Conservation (phyloP, 2,329 filamentous ascomycete genomes). For the Microdochium bolleyi region DNA sequence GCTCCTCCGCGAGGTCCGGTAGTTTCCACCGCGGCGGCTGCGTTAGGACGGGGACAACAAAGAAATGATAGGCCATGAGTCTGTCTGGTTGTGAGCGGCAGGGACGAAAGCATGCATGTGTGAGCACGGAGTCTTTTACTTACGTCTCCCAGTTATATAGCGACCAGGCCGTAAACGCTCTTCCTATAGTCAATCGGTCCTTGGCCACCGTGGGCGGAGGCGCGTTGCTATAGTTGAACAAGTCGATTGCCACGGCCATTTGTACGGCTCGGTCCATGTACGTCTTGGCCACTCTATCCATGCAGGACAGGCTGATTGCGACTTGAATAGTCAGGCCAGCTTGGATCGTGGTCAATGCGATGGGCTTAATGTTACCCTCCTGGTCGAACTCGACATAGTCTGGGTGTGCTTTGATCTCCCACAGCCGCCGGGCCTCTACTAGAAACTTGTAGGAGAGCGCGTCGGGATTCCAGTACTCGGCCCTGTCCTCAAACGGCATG, state of each 20-base stretch:
- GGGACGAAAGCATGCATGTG: background rate
- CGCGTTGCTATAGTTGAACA: conserved; percentile 16
- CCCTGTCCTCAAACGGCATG: conserved; percentile 14
- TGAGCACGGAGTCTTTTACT: background rate
- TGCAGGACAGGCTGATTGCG: conserved; percentile 20
- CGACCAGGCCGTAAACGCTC: conserved; percentile 23
- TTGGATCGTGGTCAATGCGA: conserved; percentile 23
- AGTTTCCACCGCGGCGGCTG: conserved; percentile 19
- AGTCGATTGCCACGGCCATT: conserved; percentile 20
- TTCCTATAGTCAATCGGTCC: conserved; percentile 3
- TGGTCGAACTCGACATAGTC: background rate
- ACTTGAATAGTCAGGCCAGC: conserved; percentile 21
- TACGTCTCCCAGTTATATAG: conserved; percentile 9
- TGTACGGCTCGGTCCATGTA: conserved; percentile 21
- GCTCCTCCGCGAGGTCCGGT: conserved; percentile 14
- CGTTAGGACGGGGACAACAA: conserved; percentile 17
- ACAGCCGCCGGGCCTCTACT: conserved; percentile 25
- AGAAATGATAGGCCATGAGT: conserved; percentile 9
- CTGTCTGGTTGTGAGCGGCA: background rate
- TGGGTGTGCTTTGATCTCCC: conserved; percentile 18
- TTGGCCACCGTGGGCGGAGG: background rate
- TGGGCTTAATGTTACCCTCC: conserved; percentile 1
- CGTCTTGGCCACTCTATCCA: conserved; percentile 26
- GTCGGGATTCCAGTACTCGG: conserved; percentile 25
- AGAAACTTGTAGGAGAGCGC: conserved; percentile 24